Conservation (phyloP, 2,329 filamentous ascomycete genomes). For the Zymoseptoria brevis region DNA sequence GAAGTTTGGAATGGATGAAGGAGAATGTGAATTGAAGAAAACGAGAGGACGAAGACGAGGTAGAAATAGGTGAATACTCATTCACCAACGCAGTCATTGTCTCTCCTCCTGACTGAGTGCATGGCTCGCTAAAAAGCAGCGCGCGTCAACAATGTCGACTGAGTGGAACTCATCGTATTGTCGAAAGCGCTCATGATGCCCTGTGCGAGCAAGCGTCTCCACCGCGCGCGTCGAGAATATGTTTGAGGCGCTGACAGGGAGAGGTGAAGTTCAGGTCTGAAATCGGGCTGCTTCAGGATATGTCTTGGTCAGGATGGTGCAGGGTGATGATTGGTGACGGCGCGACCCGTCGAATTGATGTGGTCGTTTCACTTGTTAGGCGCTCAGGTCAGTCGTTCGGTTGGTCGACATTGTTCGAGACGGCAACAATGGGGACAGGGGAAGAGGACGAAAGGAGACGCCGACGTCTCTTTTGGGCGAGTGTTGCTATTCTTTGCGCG, state of each 20-base stretch:
- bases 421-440: conserved; percentile 5
- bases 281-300: background rate
- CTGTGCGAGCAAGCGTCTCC: background rate
- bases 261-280: background rate
- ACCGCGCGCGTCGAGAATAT: background rate
- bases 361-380: background rate
- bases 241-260: background rate
- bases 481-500: background rate
- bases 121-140: background rate
- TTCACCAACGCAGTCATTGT: background rate
- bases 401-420: background rate
- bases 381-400: background rate
- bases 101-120: background rate
- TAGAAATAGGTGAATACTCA: background rate
- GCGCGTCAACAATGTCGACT: background rate
- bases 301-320: background rate
- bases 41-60: background rate
- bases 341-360: background rate
- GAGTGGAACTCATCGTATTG: background rate
- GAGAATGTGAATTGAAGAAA: background rate
- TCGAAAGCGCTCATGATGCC: background rate
- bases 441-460: background rate
- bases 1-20: background rate
- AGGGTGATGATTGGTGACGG: background rate
- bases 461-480: background rate